A percentile compares a stretch with the other conserved stretches of the same genome.
Conservation (phyloP, 2,329 filamentous ascomycete species). For the Fusarium brachygibbosum region DNA sequence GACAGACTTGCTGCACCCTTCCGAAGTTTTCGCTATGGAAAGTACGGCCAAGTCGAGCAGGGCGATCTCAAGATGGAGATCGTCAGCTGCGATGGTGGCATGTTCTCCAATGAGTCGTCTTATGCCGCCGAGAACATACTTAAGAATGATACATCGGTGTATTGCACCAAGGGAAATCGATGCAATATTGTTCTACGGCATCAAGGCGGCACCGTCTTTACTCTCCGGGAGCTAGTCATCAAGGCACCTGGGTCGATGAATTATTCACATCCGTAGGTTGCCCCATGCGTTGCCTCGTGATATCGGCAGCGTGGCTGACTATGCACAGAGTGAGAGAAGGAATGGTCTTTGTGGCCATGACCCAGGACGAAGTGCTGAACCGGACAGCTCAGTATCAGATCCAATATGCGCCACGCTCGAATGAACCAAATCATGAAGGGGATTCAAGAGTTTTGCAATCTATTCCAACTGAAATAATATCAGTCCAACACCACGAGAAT, state of each 20-base stretch:
- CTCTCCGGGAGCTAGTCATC: conserved; percentile 86
- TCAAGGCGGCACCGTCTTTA: conserved; percentile 83
- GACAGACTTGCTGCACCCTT: conserved; percentile 67
- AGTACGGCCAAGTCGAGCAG: conserved; percentile 87
- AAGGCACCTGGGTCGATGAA: conserved; percentile 81
- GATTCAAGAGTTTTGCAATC: conserved; percentile 35
- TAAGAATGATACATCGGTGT: conserved; percentile 84
- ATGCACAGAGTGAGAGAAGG: conserved; percentile 84
- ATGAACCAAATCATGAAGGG: conserved; percentile 39
- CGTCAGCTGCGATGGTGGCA: conserved; percentile 88
- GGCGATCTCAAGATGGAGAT: conserved; percentile 89
- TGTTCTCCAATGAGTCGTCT: conserved; percentile 71
- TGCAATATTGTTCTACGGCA: conserved; percentile 91
- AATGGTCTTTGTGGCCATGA: conserved; percentile 92
- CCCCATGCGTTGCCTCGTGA: conserved; percentile 21
- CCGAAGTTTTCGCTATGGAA: conserved; percentile 81
- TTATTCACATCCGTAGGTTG: conserved; percentile 86
- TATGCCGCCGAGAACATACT: conserved; percentile 86
- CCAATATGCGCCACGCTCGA: conserved; percentile 64
- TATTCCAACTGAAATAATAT: conserved; percentile 58
- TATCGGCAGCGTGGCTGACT: conserved; percentile 31
- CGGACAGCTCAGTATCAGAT: conserved; percentile 83
- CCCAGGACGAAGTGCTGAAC: conserved; percentile 78
- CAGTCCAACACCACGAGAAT: conserved; percentile 66
- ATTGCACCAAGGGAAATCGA: conserved; percentile 87